Percentiles rank a stretch among this genome's conserved stretches.
phyloP scores from a whole-genome alignment of 257 asterid genomes.

The Rhazya stricta region DNA sequence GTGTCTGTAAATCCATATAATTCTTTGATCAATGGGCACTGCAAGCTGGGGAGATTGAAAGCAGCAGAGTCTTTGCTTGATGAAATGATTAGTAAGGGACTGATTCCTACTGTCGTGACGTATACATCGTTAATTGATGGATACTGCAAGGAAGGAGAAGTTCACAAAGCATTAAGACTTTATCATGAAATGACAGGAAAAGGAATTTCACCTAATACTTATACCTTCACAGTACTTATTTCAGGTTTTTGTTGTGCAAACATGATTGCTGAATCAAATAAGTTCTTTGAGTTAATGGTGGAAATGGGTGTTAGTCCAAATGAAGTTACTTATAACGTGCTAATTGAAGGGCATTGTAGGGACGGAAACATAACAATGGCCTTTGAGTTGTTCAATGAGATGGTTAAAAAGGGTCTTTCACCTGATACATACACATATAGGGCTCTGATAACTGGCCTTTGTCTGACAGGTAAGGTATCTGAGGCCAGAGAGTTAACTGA shows the following conservation, averaged over 20 bases:
- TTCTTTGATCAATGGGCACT: constrained; percentile 67
- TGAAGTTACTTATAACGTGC: constrained; percentile 73
- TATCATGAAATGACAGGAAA: constrained; percentile 80
- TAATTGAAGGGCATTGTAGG: constrained; percentile 74
- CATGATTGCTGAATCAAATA: constrained; percentile 57
- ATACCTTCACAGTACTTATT: constrained; percentile 65
- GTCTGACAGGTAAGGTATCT: constrained; percentile 51
- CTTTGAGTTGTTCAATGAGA: constrained; percentile 66
- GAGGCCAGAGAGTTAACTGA: constrained; percentile 65
- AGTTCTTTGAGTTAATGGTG: constrained; percentile 46
- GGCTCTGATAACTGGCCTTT: constrained; percentile 64
- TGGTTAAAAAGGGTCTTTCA: constrained; percentile 56
- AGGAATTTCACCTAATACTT: constrained; percentile 70
- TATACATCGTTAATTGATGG: constrained; percentile 85
- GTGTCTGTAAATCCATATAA: constrained; percentile 58
- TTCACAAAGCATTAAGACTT: constrained; percentile 56
- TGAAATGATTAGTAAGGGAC: constrained; percentile 54
- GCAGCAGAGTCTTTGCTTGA: constrained; percentile 47
- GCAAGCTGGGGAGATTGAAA: constrained; percentile 54
- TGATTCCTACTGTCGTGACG: constrained; percentile 75
- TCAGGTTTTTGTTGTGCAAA: constrained; percentile 60
- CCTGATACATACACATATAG: constrained; percentile 85
- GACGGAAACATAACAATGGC: constrained; percentile 50
- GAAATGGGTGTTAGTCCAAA: constrained; percentile 56
- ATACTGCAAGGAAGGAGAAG: constrained; percentile 55